These are phyloP conservation scores for Wallacemonas rigidus DNA, from an alignment of 208 protist genomes.

Conservation along the genomic window DNA sequence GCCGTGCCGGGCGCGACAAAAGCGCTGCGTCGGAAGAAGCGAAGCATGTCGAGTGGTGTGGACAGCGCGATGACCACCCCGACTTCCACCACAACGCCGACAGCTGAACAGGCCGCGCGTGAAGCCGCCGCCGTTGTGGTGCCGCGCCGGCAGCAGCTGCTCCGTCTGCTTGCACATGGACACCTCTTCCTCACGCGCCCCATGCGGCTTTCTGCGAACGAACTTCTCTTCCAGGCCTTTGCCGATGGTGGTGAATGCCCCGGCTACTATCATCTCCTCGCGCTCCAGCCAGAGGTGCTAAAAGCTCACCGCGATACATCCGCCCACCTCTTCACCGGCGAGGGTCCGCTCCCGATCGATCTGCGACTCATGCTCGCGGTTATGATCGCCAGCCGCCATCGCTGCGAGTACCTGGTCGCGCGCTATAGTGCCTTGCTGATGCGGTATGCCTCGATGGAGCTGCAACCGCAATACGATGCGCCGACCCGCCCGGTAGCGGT, in stretches of 20 bases:
- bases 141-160: constrained; percentile 27
- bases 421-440: constrained; percentile 69
- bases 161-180: constrained; percentile 46
- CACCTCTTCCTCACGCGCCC: constrained; percentile 32
- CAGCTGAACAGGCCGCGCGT: too few relatives aligned
- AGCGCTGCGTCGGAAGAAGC: neutral
- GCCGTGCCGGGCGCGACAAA: constrained; percentile 1
- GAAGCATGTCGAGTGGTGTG: neutral
- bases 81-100: too few relatives aligned
- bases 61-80: neutral
- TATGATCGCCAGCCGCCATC: constrained; percentile 81
- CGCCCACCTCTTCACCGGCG: constrained; percentile 72
- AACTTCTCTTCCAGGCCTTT: constrained; percentile 66
- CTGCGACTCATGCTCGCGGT: constrained; percentile 80
- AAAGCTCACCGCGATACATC: constrained; percentile 62
- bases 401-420: constrained; percentile 79
- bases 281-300: constrained; percentile 65
- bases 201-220: constrained; percentile 31
- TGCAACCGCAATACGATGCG: constrained; percentile 19
- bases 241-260: constrained; percentile 63
- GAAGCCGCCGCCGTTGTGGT: neutral
- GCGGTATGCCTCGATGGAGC: constrained; percentile 40
- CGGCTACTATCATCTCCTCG: constrained; percentile 66
- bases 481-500: constrained; percentile 15
- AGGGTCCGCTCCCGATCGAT: constrained; percentile 72